phyloP scores from a whole-genome alignment of 1,139 yeast genomes.

The Sugiyamaella pinicola region DNA sequence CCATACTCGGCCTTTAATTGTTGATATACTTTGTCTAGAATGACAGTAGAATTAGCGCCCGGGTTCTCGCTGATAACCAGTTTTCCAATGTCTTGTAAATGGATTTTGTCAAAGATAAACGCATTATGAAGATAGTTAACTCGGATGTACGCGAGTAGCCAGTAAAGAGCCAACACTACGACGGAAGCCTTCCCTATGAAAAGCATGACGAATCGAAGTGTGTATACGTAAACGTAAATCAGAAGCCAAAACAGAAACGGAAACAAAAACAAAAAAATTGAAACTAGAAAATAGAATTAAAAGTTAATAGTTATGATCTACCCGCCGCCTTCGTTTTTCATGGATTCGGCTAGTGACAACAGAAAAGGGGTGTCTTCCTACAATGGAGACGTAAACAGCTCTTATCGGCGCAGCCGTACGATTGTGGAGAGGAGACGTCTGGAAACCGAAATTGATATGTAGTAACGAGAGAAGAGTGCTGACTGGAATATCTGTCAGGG shows the following conservation, averaged over 20 bases:
- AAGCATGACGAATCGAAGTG: slow-evolving; percentile 8
- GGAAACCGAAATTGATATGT: background rate
- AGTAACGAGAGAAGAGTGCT: background rate
- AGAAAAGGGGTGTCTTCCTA: background rate
- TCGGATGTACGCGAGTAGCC: slow-evolving; percentile 28
- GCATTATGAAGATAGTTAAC: slow-evolving; percentile 53
- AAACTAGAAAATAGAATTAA: no score
- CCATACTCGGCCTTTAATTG: slow-evolving; percentile 67
- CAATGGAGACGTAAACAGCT: background rate
- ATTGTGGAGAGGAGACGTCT: no score
- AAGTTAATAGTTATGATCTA: no score
- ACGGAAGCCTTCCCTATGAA: slow-evolving; percentile 21
- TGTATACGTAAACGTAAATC: background rate
- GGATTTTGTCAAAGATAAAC: slow-evolving; percentile 59
- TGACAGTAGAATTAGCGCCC: slow-evolving; percentile 61
- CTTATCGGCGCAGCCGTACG: background rate
- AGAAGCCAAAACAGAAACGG: background rate
- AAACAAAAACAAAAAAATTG: no score
- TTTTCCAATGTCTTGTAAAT: slow-evolving; percentile 50
- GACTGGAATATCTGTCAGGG: no score
- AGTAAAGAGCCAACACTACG: slow-evolving; percentile 23
- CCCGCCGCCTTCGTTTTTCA: background rate
- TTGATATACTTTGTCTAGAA: slow-evolving; percentile 62
- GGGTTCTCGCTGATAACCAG: slow-evolving; percentile 55
- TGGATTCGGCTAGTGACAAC: background rate